A percentile compares a stretch with the other conserved stretches of the same genome.
phyloP scores from a whole-genome alignment of 805 yeast species.

The Starmerella sp. region DNA sequence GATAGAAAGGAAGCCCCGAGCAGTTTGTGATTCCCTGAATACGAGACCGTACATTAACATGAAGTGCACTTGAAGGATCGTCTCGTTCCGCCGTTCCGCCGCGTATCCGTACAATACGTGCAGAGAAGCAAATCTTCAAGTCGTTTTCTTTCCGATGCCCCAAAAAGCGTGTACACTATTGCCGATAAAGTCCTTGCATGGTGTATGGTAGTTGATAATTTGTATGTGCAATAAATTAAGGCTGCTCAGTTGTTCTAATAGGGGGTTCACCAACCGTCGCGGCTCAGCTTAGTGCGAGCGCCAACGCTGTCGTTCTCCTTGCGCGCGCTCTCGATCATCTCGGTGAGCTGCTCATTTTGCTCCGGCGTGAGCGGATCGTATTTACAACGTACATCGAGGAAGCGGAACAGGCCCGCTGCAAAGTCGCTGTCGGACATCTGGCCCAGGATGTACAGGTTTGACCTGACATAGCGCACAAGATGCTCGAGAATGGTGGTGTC shows the following conservation, averaged over 20 bases:
- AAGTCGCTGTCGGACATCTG: conserved; percentile 84
- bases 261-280: conserved; percentile 22
- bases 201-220: background rate
- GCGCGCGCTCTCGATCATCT: conserved; percentile 24
- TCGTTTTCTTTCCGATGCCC: too few relatives aligned
- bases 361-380: conserved; percentile 59
- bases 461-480: conserved; percentile 77
- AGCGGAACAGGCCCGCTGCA: conserved; percentile 78
- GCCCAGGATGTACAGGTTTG: conserved; percentile 77
- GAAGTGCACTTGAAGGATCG: too few relatives aligned
- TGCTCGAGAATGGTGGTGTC: conserved; percentile 81
- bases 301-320: conserved; percentile 19
- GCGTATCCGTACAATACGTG: too few relatives aligned
- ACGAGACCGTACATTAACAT: too few relatives aligned
- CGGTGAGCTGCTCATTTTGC: conserved; percentile 35
- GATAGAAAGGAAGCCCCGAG: too few relatives aligned
- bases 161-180: too few relatives aligned
- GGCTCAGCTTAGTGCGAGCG: conserved; percentile 18
- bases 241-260: background rate
- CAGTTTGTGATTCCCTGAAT: too few relatives aligned
- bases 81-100: too few relatives aligned
- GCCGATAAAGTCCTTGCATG: too few relatives aligned
- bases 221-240: conserved; percentile 7
- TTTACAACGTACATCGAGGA: conserved; percentile 69
- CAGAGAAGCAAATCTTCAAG: too few relatives aligned